These are phyloP conservation scores for Musa troglodytarum DNA, from an alignment of 176 grass and related monocot species.

Conservation along the genomic window DNA sequence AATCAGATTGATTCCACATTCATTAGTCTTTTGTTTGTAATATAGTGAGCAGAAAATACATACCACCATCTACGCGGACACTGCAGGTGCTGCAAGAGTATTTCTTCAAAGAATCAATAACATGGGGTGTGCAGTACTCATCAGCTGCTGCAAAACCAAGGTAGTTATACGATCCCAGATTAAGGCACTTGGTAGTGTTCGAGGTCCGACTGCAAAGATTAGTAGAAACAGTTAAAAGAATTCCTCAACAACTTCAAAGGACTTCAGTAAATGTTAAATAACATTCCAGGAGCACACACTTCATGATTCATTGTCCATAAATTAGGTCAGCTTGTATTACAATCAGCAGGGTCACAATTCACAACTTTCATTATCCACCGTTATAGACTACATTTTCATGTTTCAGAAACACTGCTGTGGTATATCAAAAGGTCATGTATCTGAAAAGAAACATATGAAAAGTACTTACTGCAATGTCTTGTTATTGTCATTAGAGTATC, in stretches of 20 bases:
- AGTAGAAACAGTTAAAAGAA: neutral
- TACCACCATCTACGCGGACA: slow-evolving; percentile 60
- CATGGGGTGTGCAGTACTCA: slow-evolving; percentile 87
- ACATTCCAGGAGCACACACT: neutral
- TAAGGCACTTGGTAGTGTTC: slow-evolving; percentile 62
- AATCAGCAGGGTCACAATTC: neutral
- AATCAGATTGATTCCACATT: neutral
- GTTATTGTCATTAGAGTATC: slow-evolving; percentile 64
- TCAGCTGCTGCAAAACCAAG: slow-evolving; percentile 86
- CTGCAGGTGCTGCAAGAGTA: slow-evolving; percentile 78
- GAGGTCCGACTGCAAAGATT: slow-evolving; percentile 34
- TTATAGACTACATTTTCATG: neutral
- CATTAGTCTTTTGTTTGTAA: neutral
- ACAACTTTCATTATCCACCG: neutral
- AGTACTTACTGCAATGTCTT: slow-evolving; percentile 61
- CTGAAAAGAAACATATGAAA: neutral
- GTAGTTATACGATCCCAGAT: slow-evolving; percentile 84
- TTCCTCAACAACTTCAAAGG: neutral
- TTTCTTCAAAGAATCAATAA: slow-evolving; percentile 67
- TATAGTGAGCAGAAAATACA: neutral
- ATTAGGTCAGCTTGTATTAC: neutral
- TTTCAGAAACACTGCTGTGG: neutral
- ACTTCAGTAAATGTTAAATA: neutral
- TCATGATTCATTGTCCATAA: neutral
- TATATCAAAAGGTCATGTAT: neutral